These are phyloP conservation scores for Podospora anserina DNA, from an alignment of 495 filamentous ascomycete genomes.

Conservation along the genomic window DNA sequence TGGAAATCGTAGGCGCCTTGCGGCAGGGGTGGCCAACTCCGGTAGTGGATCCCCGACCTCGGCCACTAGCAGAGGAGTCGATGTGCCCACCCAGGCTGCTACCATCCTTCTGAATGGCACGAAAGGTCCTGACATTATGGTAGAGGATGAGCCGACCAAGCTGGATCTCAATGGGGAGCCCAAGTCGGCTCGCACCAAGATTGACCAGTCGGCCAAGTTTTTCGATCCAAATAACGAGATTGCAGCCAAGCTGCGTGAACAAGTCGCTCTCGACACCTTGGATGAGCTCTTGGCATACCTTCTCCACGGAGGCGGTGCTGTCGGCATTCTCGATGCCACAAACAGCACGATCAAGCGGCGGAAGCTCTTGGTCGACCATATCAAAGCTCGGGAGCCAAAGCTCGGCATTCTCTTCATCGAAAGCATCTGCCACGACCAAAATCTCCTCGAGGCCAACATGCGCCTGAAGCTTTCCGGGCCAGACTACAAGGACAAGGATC, in stretches of 20 bases:
- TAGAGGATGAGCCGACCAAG: constrained; percentile 33
- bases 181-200: constrained; percentile 30
- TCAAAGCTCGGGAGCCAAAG: constrained; percentile 78
- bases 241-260: constrained; percentile 80
- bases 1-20: constrained; percentile 80
- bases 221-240: constrained; percentile 87
- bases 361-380: constrained; percentile 75
- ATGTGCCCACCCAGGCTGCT: constrained; percentile 43
- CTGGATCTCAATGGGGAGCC: constrained; percentile 32
- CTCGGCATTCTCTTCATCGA: constrained; percentile 92
- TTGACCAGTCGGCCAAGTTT: constrained; percentile 88
- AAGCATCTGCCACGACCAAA: constrained; percentile 80
- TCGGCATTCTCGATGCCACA: constrained; percentile 98
- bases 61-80: constrained; percentile 26
- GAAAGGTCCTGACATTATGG: constrained; percentile 35
- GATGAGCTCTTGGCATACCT: constrained; percentile 90
- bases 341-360: constrained; percentile 89
- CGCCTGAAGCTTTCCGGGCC: constrained; percentile 94
- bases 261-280: constrained; percentile 85
- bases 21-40: constrained; percentile 52
- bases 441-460: constrained; percentile 93
- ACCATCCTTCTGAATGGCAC: constrained; percentile 49
- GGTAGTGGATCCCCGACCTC: constrained; percentile 26
- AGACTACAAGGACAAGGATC: constrained; percentile 93
- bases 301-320: constrained; percentile 72